These are phyloP conservation scores for Scopulariopsis brevicaulis DNA, from an alignment of 2,329 filamentous ascomycete genomes.

Conservation along the genomic window DNA sequence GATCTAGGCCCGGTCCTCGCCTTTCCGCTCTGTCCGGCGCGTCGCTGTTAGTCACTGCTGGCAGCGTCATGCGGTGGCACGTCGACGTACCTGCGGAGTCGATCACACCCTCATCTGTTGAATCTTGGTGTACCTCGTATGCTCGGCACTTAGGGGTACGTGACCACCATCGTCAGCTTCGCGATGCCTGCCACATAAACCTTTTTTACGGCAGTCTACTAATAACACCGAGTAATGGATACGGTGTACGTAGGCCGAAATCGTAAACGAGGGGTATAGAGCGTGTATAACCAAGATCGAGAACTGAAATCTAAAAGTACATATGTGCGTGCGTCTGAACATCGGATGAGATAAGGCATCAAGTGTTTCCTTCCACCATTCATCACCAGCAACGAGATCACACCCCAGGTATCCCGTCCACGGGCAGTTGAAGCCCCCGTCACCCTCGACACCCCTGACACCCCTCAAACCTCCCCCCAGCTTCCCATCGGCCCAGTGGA, in stretches of 20 bases:
- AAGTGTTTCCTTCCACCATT: background rate
- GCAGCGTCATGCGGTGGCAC: background rate
- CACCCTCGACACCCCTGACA: background rate
- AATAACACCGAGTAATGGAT: too few species aligned
- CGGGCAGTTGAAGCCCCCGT: background rate
- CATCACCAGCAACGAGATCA: background rate
- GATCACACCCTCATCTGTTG: background rate
- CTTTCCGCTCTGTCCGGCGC: background rate
- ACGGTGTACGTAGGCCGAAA: background rate
- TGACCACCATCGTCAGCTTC: background rate
- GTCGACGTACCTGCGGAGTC: background rate
- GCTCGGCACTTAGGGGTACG: background rate
- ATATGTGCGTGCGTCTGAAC: background rate
- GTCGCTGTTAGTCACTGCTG: background rate
- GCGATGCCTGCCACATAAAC: background rate
- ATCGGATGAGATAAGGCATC: background rate
- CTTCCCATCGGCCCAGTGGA: constrained; percentile 58
- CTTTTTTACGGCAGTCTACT: too few species aligned
- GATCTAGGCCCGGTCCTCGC: background rate
- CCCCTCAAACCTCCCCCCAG: constrained; percentile 62
- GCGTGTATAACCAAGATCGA: background rate
- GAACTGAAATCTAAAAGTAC: background rate
- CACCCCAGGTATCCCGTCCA: background rate
- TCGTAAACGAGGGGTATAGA: background rate
- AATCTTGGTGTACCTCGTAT: background rate